Conservation (phyloP, 2,329 filamentous ascomycete genomes). For the Akanthomyces lecanii region DNA sequence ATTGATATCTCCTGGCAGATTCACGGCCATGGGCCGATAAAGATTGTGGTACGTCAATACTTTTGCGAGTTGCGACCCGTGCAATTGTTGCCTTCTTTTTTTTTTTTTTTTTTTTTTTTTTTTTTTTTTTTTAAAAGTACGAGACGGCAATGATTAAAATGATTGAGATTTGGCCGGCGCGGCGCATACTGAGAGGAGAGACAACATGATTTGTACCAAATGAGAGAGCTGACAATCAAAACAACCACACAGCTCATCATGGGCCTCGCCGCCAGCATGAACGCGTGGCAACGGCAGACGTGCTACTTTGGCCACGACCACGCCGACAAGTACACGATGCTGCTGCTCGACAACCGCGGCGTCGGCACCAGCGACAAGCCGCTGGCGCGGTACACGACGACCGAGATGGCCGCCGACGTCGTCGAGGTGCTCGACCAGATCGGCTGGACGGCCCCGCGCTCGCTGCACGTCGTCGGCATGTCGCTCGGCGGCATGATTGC, state of each 20-base stretch:
- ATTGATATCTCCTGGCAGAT: slow-evolving; percentile 75
- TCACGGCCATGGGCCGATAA: slow-evolving; percentile 68
- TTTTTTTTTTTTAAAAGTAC: no score
- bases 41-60: slow-evolving; percentile 61
- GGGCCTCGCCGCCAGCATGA: slow-evolving; percentile 66
- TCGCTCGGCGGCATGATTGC: slow-evolving; percentile 91
- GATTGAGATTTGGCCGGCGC: no score
- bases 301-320: slow-evolving; percentile 74
- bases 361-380: slow-evolving; percentile 79
- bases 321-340: slow-evolving; percentile 62
- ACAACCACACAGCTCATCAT: slow-evolving; percentile 61
- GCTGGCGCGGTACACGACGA: slow-evolving; percentile 71
- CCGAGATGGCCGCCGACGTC: slow-evolving; percentile 76
- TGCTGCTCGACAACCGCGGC: slow-evolving; percentile 81
- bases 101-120: no score
- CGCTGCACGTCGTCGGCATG: slow-evolving; percentile 68
- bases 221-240: neutral
- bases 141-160: no score
- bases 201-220: neutral
- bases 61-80: no score
- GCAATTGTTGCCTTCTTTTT: no score
- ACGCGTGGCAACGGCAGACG: slow-evolving; percentile 79
- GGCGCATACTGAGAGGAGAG: no score
- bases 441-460: slow-evolving; percentile 56
- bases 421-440: slow-evolving; percentile 67